A percentile compares a stretch with the other conserved stretches of the same genome.
Conservation (phyloP, 768 basidiomycete genomes). For the Tricholoma hemisulphureum region DNA sequence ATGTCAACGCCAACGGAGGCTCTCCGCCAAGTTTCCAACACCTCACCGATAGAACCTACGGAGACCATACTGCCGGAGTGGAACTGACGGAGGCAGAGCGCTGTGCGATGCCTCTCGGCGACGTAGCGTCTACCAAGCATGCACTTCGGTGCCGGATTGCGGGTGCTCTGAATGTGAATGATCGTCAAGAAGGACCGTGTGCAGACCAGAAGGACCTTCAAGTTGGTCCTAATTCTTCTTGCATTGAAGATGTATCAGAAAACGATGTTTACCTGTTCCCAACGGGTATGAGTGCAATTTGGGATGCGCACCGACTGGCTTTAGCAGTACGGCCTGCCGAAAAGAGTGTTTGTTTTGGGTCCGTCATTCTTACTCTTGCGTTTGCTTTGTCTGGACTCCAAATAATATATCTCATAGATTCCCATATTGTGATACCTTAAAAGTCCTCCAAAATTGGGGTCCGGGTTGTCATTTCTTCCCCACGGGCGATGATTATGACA, state of each 20-base stretch:
- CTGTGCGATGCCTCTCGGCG: too few species aligned
- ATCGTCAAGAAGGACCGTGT: constrained; percentile 30
- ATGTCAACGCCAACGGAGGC: too few species aligned
- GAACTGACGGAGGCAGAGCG: too few species aligned
- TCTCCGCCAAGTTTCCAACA: too few species aligned
- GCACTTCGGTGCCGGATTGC: constrained; percentile 86
- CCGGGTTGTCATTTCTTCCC: constrained; percentile 91
- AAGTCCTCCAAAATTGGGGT: constrained; percentile 94
- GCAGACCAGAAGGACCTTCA: constrained; percentile 46
- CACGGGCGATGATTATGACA: constrained; percentile 69
- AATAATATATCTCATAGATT: constrained; percentile 55
- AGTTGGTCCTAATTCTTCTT: constrained; percentile 64
- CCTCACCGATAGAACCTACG: too few species aligned
- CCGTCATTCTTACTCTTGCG: constrained; percentile 27
- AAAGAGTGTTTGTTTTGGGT: constrained; percentile 97
- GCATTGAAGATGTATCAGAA: constrained; percentile 69
- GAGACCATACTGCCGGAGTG: too few species aligned
- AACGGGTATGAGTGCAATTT: constrained; percentile 93
- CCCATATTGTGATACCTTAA: constrained; percentile 92
- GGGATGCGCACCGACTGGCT: constrained; percentile 80
- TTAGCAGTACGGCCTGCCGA: constrained; percentile 50
- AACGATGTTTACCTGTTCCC: constrained; percentile 88
- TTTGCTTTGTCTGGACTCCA: too few species aligned
- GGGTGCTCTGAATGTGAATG: constrained; percentile 65
- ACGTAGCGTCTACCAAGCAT: constrained; percentile 82